These are phyloP conservation scores for Penicillium psychrofluorescens DNA, from an alignment of 495 filamentous ascomycete species.

Conservation along the genomic window DNA sequence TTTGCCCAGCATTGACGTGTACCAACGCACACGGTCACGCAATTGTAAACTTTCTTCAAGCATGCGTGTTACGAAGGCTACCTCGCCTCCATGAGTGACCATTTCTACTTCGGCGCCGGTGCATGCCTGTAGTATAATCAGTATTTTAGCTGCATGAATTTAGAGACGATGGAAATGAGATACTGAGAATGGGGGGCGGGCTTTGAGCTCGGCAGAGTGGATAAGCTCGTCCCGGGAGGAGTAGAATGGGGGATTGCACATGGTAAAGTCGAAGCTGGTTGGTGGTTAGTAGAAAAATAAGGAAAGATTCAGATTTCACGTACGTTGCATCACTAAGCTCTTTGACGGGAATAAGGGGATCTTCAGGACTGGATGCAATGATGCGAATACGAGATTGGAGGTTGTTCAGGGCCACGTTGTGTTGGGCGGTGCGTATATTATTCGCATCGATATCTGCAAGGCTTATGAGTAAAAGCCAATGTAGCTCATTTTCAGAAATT, in stretches of 20 bases:
- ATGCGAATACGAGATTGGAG: conserved; percentile 60
- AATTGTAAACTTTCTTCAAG: conserved; percentile 64
- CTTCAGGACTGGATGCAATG: conserved; percentile 41
- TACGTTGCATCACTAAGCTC: conserved; percentile 46
- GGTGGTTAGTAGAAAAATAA: background rate
- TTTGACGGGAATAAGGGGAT: conserved; percentile 50
- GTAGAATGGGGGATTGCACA: conserved; percentile 97
- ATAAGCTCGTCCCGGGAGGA: conserved; percentile 61
- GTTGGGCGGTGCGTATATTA: conserved; percentile 55
- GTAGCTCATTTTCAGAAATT: background rate
- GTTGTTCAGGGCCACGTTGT: conserved; percentile 57
- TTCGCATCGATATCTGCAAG: conserved; percentile 66
- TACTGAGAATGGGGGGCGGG: conserved; percentile 59
- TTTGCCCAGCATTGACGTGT: conserved; percentile 87
- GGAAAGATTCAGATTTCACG: background rate
- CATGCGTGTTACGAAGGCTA: conserved; percentile 70
- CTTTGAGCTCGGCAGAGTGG: conserved; percentile 56
- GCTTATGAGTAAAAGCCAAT: conserved; percentile 1
- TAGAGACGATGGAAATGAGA: background rate
- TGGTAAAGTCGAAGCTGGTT: conserved; percentile 70
- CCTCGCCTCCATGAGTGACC: conserved; percentile 79
- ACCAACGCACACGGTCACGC: conserved; percentile 65
- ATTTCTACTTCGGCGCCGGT: conserved; percentile 81
- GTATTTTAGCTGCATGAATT: background rate
- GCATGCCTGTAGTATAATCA: conserved; percentile 44